These are phyloP conservation scores for Maudiozyma humilis DNA, from an alignment of 1,139 yeast genomes.

Conservation along the genomic window DNA sequence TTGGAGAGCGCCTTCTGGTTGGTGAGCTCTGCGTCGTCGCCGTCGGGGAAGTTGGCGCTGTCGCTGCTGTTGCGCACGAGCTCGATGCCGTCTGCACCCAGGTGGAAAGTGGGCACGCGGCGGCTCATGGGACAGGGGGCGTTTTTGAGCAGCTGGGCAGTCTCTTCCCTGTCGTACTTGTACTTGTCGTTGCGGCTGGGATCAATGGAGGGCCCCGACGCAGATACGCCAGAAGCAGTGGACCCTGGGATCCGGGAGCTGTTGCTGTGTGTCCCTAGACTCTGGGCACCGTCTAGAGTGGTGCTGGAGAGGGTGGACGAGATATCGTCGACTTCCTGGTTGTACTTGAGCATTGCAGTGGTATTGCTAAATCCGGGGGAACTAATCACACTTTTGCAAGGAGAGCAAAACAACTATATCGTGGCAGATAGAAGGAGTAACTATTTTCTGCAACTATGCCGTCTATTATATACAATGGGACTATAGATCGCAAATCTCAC, in stretches of 20 bases:
- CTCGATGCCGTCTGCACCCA: slow-evolving; percentile 5
- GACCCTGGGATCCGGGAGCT: neutral
- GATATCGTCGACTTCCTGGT: slow-evolving; percentile 1
- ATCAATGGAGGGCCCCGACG: neutral
- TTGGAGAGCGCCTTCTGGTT: slow-evolving; percentile 6
- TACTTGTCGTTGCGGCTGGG: neutral
- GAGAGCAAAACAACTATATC: too few relatives aligned
- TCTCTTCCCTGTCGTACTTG: slow-evolving; percentile 7
- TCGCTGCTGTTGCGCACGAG: slow-evolving; percentile 4
- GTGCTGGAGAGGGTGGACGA: slow-evolving; percentile 1
- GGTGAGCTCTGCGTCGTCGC: slow-evolving; percentile 8
- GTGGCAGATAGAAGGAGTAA: too few relatives aligned
- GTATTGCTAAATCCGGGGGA: too few relatives aligned
- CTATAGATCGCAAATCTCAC: neutral
- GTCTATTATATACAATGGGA: too few relatives aligned
- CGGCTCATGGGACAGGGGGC: neutral
- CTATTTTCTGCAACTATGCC: too few relatives aligned
- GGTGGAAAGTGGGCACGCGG: slow-evolving; percentile 6
- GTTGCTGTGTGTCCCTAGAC: neutral
- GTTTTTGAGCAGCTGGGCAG: slow-evolving; percentile 2
- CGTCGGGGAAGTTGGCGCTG: slow-evolving; percentile 6
- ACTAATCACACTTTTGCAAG: too few relatives aligned
- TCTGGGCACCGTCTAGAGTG: neutral
- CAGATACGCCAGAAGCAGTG: neutral
- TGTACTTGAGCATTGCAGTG: neutral